Conservation (phyloP, 1,284 basidiomycete species). For the Pseudozyma sp. region DNA sequence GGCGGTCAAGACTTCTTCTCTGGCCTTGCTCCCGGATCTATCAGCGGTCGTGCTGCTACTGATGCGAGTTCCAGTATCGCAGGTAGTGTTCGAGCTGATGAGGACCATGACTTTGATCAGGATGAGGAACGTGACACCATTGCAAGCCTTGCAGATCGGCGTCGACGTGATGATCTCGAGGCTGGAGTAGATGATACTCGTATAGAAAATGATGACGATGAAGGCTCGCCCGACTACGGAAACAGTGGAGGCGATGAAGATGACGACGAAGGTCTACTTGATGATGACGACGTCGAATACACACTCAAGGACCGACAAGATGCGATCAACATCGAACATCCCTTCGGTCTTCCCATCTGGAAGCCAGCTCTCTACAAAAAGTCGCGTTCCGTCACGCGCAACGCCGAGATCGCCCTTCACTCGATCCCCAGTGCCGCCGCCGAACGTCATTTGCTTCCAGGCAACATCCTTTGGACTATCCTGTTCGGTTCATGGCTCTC, state of each 20-base stretch:
- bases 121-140: conserved; percentile 58
- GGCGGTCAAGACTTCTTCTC: conserved; percentile 45
- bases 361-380: conserved; percentile 99
- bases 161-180: conserved; percentile 28
- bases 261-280: conserved; percentile 42
- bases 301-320: conserved; percentile 97
- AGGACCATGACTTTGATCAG: conserved; percentile 26
- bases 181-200: conserved; percentile 20
- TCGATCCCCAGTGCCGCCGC: conserved; percentile 89
- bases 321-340: conserved; percentile 96
- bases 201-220: conserved; percentile 21
- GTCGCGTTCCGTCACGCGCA: conserved; percentile 92
- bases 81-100: conserved; percentile 35
- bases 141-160: conserved; percentile 48
- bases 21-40: conserved; percentile 23
- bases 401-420: conserved; percentile 94
- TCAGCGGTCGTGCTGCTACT: conserved; percentile 24
- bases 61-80: conserved; percentile 48
- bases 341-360: conserved; percentile 99
- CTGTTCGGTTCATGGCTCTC: conserved; percentile 89
- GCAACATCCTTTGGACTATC: conserved; percentile 88
- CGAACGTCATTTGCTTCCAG: conserved; percentile 87
- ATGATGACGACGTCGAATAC: conserved; percentile 78
- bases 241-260: conserved; percentile 20
- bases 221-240: conserved; percentile 30